phyloP scores from a whole-genome alignment of 2,329 filamentous ascomycete genomes.

The Onygenales sp. region DNA sequence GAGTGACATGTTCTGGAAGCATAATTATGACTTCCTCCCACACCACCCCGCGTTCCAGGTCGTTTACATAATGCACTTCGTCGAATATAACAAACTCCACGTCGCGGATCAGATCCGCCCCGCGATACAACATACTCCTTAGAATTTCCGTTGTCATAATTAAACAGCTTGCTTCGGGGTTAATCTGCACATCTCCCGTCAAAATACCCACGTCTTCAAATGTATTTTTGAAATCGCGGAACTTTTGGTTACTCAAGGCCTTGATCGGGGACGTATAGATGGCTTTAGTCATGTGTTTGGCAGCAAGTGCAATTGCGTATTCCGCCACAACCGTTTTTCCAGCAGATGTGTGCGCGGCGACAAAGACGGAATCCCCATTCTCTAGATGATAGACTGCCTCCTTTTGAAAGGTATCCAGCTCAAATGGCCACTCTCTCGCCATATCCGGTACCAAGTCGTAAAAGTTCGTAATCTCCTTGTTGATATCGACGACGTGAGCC shows the following conservation, averaged over 20 bases:
- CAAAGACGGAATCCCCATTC: slow-evolving; percentile 92
- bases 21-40: slow-evolving; percentile 99
- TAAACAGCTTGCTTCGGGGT: slow-evolving; percentile 90
- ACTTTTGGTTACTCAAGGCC: slow-evolving; percentile 96
- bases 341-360: slow-evolving; percentile 93
- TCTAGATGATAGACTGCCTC: slow-evolving; percentile 97
- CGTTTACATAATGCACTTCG: slow-evolving; percentile 98
- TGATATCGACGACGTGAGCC: slow-evolving; percentile 97
- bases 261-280: slow-evolving; percentile 99
- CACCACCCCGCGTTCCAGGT: slow-evolving; percentile 88
- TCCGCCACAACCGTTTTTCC: slow-evolving; percentile 98
- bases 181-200: slow-evolving; percentile 96
- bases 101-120: slow-evolving; percentile 89
- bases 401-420: slow-evolving; percentile 96
- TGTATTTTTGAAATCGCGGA: slow-evolving; percentile 78
- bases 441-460: slow-evolving; percentile 88
- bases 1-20: slow-evolving; percentile 91
- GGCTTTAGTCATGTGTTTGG: slow-evolving; percentile 99
- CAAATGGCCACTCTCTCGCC: slow-evolving; percentile 93
- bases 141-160: slow-evolving; percentile 99
- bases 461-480: slow-evolving; percentile 89
- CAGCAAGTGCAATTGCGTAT: slow-evolving; percentile 90
- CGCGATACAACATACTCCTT: slow-evolving; percentile 94
- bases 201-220: slow-evolving; percentile 97
- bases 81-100: slow-evolving; percentile 99